Evolutionary conservation across 164 flowering plant genomes (phyloP).

Genomic region (Paratinospora sagittata): DNA sequence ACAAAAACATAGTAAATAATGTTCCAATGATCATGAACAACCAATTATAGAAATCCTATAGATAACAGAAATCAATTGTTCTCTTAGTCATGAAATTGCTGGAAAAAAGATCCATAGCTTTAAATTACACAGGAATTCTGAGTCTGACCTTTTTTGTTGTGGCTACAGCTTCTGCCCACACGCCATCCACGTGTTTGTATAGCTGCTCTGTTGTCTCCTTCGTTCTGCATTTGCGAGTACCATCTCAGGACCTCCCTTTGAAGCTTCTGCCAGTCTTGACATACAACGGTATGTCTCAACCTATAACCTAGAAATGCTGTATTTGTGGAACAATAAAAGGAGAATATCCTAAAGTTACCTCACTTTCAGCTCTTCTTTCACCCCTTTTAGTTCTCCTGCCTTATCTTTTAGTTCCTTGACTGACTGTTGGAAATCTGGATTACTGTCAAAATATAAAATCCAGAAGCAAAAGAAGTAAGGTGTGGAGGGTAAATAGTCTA

Average conservation of each 20-base stretch:
- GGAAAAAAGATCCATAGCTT: neutral
- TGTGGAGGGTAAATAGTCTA: neutral
- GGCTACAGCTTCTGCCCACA: constrained; percentile 85
- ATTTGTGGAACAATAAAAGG: neutral
- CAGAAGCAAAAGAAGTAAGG: neutral
- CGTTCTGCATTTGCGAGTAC: constrained; percentile 91
- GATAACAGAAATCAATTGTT: neutral
- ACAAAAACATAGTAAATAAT: neutral
- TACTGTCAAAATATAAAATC: constrained; percentile 32
- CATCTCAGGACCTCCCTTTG: constrained; percentile 64
- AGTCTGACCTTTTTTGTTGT: constrained; percentile 70
- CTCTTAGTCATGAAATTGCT: neutral
- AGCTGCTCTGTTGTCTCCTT: constrained; percentile 95
- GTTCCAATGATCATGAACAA: neutral
- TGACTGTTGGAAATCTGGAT: constrained; percentile 62
- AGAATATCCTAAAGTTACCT: constrained; percentile 47
- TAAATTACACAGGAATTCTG: neutral
- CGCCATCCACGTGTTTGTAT: constrained; percentile 85
- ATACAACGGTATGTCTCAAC: constrained; percentile 90
- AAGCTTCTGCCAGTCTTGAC: constrained; percentile 65
- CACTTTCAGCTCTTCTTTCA: constrained; percentile 64
- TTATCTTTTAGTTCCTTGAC: constrained; percentile 79
- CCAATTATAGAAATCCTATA: neutral
- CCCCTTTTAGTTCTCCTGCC: constrained; percentile 68
- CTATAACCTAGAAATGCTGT: constrained; percentile 26